A percentile compares a stretch with the other conserved stretches of the same genome.
Conservation (phyloP, 2,329 filamentous ascomycete genomes). For the Apiospora marii region DNA sequence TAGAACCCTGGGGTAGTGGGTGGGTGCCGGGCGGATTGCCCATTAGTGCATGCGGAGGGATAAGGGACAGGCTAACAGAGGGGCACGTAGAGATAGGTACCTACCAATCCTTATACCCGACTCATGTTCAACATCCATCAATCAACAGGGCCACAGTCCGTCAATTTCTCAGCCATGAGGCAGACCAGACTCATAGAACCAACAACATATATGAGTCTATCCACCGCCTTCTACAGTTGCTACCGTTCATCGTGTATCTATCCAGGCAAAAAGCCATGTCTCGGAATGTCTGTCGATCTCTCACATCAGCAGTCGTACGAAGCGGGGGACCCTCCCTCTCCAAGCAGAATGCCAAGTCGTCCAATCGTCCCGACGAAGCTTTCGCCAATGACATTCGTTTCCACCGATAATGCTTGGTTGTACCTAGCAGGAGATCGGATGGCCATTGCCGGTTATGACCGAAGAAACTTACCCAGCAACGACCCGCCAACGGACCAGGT, state of each 20-base stretch:
- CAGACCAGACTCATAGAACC: not conserved
- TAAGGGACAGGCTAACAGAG: not conserved
- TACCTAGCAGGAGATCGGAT: not conserved
- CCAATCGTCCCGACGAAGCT: constrained; percentile 19
- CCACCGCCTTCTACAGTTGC: not conserved
- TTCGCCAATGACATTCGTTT: constrained; percentile 13
- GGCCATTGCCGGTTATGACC: not conserved
- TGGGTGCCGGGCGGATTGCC: not conserved
- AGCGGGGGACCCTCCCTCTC: not conserved
- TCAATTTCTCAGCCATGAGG: not conserved
- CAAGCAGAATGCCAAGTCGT: not conserved
- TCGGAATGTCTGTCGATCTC: not conserved
- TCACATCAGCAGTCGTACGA: not conserved
- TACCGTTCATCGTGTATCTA: not conserved
- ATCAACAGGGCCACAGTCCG: not conserved
- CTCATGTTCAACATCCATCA: too few species aligned
- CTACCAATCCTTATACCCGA: too few species aligned
- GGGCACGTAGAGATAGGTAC: too few species aligned
- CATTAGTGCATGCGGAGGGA: not conserved
- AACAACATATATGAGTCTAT: too few species aligned
- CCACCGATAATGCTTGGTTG: constrained; percentile 1
- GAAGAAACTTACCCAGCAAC: too few species aligned
- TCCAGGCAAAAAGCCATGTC: not conserved
- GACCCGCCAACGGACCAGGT: not conserved
- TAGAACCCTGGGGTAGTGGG: not conserved